Conservation (phyloP, 805 yeast species). For the Kockiozyma suomiensis region DNA sequence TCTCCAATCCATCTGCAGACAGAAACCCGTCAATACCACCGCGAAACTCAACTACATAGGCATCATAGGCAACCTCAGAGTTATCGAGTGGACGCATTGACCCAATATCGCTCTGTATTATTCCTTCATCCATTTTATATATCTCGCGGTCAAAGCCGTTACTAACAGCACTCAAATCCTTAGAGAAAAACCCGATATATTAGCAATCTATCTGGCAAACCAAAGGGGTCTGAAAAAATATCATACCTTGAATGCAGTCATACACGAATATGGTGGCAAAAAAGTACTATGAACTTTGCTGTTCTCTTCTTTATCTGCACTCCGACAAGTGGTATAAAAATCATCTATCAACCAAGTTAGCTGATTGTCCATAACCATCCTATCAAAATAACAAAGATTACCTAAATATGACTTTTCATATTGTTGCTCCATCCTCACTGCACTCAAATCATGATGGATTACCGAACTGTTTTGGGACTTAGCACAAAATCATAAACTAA, state of each 20-base stretch:
- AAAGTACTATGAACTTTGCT: conserved; percentile 6
- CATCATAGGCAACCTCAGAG: conserved; percentile 55
- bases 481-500: neutral
- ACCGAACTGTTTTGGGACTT: conserved; percentile 8
- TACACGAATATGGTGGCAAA: conserved; percentile 27
- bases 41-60: conserved; percentile 54
- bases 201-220: neutral
- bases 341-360: neutral
- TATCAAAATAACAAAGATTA: no score
- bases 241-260: conserved; percentile 23
- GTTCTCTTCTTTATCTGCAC: conserved; percentile 4
- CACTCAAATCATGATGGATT: conserved; percentile 17
- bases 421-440: neutral
- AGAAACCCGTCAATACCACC: conserved; percentile 53
- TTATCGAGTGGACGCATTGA: conserved; percentile 26
- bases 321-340: conserved; percentile 7
- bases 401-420: conserved; percentile 8
- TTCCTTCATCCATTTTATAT: conserved; percentile 14
- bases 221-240: neutral
- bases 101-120: conserved; percentile 6
- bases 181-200: neutral
- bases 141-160: conserved; percentile 15
- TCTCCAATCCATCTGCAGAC: conserved; percentile 50
- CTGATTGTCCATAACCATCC: no score
- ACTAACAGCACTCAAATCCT: conserved; percentile 19